phyloP scores from a whole-genome alignment of 2,329 filamentous ascomycete genomes.

The Diaporthe australafricana region DNA sequence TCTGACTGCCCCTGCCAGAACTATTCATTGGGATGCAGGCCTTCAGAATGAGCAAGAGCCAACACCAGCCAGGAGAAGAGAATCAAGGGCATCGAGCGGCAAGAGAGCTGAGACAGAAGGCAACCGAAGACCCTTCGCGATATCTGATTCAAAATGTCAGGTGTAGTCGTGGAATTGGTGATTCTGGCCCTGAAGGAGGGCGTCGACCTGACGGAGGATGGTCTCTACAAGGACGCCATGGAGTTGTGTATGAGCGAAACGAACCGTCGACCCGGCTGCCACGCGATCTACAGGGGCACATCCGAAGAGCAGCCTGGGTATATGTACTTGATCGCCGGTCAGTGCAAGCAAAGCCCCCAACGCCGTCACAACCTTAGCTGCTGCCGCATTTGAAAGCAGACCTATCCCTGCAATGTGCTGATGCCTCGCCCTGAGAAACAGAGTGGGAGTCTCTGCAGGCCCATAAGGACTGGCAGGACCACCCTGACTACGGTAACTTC shows the following conservation, averaged over 20 bases:
- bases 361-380: too few relatives aligned
- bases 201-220: not conserved
- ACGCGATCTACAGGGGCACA: not conserved
- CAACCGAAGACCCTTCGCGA: not conserved
- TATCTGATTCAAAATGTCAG: not conserved
- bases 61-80: not conserved
- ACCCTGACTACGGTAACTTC: not conserved
- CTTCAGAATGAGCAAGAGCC: not conserved
- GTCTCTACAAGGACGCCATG: not conserved
- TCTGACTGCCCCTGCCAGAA: not conserved
- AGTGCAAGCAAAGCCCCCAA: not conserved
- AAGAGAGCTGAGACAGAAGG: not conserved
- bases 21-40: too few relatives aligned
- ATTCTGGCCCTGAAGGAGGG: not conserved
- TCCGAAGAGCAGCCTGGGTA: not conserved
- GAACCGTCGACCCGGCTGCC: not conserved
- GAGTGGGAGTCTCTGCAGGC: conserved; percentile 3
- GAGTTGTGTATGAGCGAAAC: not conserved
- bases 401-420: not conserved
- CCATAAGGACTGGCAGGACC: not conserved
- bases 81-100: not conserved
- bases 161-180: not conserved
- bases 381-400: too few relatives aligned
- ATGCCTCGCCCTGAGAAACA: not conserved
- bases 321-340: not conserved